Evolutionary conservation across 208 protist species (phyloP).

Genomic region (Leishmania aethiopica): DNA sequence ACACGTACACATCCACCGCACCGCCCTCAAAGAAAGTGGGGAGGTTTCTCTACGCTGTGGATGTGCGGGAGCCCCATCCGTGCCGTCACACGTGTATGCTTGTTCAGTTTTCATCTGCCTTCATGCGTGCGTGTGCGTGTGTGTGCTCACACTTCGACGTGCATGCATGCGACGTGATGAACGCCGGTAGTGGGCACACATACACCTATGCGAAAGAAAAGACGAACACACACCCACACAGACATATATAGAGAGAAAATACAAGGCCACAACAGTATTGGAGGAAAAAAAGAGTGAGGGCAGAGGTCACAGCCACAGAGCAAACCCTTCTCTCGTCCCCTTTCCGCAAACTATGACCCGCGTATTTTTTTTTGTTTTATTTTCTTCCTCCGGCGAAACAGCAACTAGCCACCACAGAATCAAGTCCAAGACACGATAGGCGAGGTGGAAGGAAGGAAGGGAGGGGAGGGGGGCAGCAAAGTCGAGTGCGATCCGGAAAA

Average conservation of each 20-base stretch:
- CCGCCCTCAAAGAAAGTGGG: not conserved
- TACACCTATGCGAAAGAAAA: not conserved
- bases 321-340: too few species aligned
- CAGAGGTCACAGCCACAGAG: not conserved
- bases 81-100: not conserved
- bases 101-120: not conserved
- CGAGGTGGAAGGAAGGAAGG: not conserved
- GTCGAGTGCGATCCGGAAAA: not conserved
- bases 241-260: not conserved
- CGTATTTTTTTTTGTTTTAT: too few species aligned
- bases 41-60: not conserved
- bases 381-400: too few species aligned
- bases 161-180: not conserved
- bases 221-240: not conserved
- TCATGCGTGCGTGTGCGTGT: not conserved
- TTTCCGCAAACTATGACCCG: too few species aligned
- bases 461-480: not conserved
- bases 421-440: slow-evolving; percentile 9
- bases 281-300: not conserved
- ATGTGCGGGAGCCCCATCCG: not conserved
- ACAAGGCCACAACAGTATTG: not conserved
- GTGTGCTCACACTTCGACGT: not conserved
- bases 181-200: not conserved
- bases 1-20: not conserved
- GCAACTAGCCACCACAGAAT: slow-evolving; percentile 10